These are phyloP conservation scores for Ophiocytium majus DNA, from an alignment of 352 stramenopile species.

Conservation along the genomic window DNA sequence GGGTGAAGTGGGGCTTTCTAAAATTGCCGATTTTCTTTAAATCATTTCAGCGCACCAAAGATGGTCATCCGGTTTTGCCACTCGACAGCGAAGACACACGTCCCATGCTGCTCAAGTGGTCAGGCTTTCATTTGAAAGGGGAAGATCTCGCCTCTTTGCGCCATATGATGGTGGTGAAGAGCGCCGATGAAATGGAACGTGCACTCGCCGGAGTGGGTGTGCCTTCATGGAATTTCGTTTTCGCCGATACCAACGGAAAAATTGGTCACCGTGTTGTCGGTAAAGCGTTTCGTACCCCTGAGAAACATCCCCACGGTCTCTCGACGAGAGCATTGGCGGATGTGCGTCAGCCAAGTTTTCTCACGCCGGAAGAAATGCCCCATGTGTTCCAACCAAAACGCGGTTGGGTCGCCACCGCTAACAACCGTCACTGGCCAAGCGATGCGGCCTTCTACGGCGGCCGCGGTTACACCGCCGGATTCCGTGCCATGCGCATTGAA, in stretches of 20 bases:
- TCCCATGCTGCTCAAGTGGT: not conserved
- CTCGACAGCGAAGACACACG: not conserved
- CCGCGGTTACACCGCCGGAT: not conserved
- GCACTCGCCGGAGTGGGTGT: not conserved
- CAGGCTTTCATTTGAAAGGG: constrained; percentile 1
- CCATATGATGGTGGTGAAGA: too few relatives aligned
- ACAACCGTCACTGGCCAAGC: not conserved
- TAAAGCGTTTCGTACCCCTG: not conserved
- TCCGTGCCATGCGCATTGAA: not conserved
- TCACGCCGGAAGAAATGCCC: not conserved
- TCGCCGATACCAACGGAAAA: constrained; percentile 2
- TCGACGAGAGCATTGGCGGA: too few relatives aligned
- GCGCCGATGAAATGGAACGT: not conserved
- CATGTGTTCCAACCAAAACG: not conserved
- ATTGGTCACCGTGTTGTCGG: constrained; percentile 1
- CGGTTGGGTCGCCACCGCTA: not conserved
- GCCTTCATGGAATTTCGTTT: constrained; percentile 14
- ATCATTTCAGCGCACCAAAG: not conserved
- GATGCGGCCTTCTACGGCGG: not conserved
- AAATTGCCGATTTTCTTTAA: constrained; percentile 10
- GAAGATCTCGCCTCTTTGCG: not conserved
- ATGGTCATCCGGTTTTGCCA: not conserved
- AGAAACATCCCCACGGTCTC: too few relatives aligned
- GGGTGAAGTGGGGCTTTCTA: not conserved
- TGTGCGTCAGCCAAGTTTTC: too few relatives aligned